Evolutionary conservation across 1,284 basidiomycete species (phyloP).

Genomic region (Blastosporella zonata): DNA sequence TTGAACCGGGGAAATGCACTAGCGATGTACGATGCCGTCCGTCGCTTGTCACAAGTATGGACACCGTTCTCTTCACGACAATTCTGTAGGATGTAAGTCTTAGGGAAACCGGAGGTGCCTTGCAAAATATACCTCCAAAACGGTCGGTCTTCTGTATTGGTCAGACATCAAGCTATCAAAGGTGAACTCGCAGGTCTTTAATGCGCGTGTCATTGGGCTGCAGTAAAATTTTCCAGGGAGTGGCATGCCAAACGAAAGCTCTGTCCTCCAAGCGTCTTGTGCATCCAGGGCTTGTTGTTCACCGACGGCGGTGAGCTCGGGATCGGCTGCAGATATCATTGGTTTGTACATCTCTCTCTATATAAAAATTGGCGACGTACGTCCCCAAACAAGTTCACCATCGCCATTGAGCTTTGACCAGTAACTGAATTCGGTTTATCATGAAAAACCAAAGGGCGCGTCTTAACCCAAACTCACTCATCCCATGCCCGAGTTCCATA

Average conservation of each 20-base stretch:
- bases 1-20: slow-evolving; percentile 57
- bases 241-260: slow-evolving; percentile 52
- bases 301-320: slow-evolving; percentile 69
- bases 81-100: slow-evolving; percentile 18
- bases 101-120: not conserved
- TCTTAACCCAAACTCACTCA: slow-evolving; percentile 37
- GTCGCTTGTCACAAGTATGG: slow-evolving; percentile 75
- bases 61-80: slow-evolving; percentile 64
- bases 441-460: not conserved
- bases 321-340: slow-evolving; percentile 54
- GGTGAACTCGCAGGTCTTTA: slow-evolving; percentile 65
- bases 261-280: slow-evolving; percentile 55
- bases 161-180: slow-evolving; percentile 45
- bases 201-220: slow-evolving; percentile 73
- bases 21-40: slow-evolving; percentile 51
- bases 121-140: slow-evolving; percentile 47
- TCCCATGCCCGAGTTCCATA: slow-evolving; percentile 68
- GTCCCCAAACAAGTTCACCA: slow-evolving; percentile 78
- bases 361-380: no score
- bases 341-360: no score
- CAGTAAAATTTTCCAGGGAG: slow-evolving; percentile 63
- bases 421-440: slow-evolving; percentile 36
- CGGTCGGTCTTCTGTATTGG: slow-evolving; percentile 20
- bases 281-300: slow-evolving; percentile 60
- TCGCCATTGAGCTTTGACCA: slow-evolving; percentile 77